phyloP scores from a whole-genome alignment of 192 early-diverging fungal species.

The Gamsiella multidivaricata region DNA sequence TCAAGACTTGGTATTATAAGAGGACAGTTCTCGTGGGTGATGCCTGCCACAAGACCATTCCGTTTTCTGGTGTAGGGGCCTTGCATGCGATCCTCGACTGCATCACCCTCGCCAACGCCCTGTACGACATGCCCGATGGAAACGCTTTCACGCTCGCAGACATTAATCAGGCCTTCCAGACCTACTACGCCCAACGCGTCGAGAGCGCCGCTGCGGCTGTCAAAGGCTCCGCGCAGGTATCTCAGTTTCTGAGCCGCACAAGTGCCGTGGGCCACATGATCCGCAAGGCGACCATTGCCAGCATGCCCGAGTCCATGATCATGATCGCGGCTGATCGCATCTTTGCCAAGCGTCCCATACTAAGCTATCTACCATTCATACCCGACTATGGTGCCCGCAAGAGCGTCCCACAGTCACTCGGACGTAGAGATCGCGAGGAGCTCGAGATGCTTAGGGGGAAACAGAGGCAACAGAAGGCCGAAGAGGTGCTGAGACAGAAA shows the following conservation, averaged over 20 bases:
- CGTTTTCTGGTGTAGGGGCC: slow-evolving; percentile 19
- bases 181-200: slow-evolving; percentile 24
- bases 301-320: slow-evolving; percentile 12
- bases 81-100: slow-evolving; percentile 24
- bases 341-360: slow-evolving; percentile 19
- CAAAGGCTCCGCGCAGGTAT: slow-evolving; percentile 13
- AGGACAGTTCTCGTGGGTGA: slow-evolving; percentile 29
- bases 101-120: slow-evolving; percentile 21
- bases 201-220: slow-evolving; percentile 25
- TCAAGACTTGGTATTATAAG: slow-evolving; percentile 37
- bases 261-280: neutral
- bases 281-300: slow-evolving; percentile 16
- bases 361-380: slow-evolving; percentile 21
- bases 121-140: slow-evolving; percentile 37
- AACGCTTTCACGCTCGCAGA: slow-evolving; percentile 12
- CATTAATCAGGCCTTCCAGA: slow-evolving; percentile 27
- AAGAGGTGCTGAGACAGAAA: neutral
- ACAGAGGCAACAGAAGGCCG: neutral
- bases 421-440: slow-evolving; percentile 20
- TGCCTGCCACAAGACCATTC: slow-evolving; percentile 27
- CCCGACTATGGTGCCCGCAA: slow-evolving; percentile 20
- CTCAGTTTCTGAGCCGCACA: neutral
- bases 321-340: slow-evolving; percentile 5
- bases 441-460: neutral
- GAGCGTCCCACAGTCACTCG: slow-evolving; percentile 14